Percentiles rank a stretch among this genome's conserved stretches.
Evolutionary conservation across 1,284 basidiomycete genomes (phyloP).

Genomic region (Malassezia equina): DNA sequence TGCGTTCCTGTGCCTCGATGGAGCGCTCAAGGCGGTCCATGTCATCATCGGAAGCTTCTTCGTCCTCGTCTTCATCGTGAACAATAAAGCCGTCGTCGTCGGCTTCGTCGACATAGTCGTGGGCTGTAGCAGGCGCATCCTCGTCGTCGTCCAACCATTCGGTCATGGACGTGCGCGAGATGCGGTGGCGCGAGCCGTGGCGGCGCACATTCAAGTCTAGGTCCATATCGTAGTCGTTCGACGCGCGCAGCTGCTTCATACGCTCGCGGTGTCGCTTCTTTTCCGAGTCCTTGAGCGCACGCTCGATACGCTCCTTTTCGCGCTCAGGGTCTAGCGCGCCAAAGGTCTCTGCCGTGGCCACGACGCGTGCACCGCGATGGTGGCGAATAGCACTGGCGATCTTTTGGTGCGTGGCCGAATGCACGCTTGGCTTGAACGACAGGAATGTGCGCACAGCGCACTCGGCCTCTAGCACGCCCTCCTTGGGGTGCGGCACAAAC

Average conservation of each 20-base stretch:
- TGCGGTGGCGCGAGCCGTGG: constrained; percentile 16
- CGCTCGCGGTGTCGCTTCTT: constrained; percentile 38
- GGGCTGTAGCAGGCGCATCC: constrained; percentile 19
- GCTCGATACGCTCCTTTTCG: constrained; percentile 52
- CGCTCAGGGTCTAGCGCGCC: constrained; percentile 53
- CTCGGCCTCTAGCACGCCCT: constrained; percentile 72
- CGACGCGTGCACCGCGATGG: constrained; percentile 64
- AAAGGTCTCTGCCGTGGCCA: constrained; percentile 24
- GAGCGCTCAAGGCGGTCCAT: constrained; percentile 11
- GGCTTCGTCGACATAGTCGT: constrained; percentile 34
- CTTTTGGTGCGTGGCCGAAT: constrained; percentile 76
- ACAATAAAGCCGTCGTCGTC: constrained; percentile 40
- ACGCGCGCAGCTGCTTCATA: constrained; percentile 25
- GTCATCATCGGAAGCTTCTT: constrained; percentile 12
- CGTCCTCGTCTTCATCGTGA: constrained; percentile 24
- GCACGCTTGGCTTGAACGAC: constrained; percentile 73
- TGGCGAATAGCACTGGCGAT: constrained; percentile 73
- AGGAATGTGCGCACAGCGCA: constrained; percentile 71
- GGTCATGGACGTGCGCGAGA: constrained; percentile 22
- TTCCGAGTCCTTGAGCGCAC: constrained; percentile 37
- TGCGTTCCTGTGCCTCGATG: constrained; percentile 13
- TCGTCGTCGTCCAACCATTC: constrained; percentile 40
- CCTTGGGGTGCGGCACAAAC: constrained; percentile 76
- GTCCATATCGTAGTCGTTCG: constrained; percentile 29
- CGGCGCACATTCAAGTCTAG: constrained; percentile 17